Evolutionary conservation across 495 filamentous ascomycete species (phyloP), one percentile per base, ranked within the genome.

Genomic region (Neurospora sp.): DNA sequence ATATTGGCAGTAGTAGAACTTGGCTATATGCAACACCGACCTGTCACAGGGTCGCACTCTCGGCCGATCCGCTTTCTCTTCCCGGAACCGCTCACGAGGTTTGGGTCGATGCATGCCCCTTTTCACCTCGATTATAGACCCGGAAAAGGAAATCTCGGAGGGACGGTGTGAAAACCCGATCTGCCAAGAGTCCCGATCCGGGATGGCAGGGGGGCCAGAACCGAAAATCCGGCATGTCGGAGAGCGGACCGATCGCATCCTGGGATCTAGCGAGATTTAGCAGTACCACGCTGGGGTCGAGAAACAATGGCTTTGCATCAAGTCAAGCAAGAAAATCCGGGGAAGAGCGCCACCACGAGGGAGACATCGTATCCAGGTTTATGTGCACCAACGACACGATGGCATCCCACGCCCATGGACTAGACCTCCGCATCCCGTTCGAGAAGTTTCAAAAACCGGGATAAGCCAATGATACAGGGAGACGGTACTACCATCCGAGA

Each of bases 361-460:
- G 14, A 61, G 27, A 61, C 12, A 35, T 61, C 53, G 0, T 35
- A 35, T 61, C 53, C 53, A 61, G 27, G 12, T 61, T 35, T 31
- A 61, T 61, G 53, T 12, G 22, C 53, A 14, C 53, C 53, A 35
- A 16, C 53, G 12, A 61, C 12, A 35, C 46, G 27, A 61, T 31
- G 48, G 12, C 53, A 61, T 61, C 53, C 27, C 53, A 61, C 53
- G 22, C 27, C 6, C 53, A 35, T 61, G 53, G 53, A 61, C 53
- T 31, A 31, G 53, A 61, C 69, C 14, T 76, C 73, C 73, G 75
- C 46, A 69, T 71, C 71, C 73, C 69, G 53, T 76, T 76, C 59
- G 72, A 71, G 72, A 71, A 74, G 74, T 53, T 61, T 53, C 27
- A 41, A 71, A 65, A 70, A 38, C 69, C 65, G 71, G 18, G 48